Evolutionary conservation across 2,329 filamentous ascomycete species (phyloP).

Genomic region (Arthrobotrys musiformis): DNA sequence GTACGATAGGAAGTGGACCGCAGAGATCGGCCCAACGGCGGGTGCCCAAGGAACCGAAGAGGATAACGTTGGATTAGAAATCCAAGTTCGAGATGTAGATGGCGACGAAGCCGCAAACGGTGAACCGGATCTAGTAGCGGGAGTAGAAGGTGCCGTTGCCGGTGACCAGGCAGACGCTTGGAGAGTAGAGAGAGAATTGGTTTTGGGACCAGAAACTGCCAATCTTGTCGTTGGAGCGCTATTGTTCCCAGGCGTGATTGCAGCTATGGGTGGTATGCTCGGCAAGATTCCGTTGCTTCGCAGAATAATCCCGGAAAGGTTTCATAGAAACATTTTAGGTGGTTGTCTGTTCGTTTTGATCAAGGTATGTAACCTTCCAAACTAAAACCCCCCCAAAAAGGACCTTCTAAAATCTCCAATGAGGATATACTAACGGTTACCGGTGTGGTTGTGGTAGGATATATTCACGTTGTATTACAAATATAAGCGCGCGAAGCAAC

Average conservation of each 20-base stretch:
- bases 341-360: conserved; percentile 88
- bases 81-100: conserved; percentile 59
- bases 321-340: conserved; percentile 88
- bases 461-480: conserved; percentile 72
- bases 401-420: too few species aligned
- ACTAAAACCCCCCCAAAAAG: background rate
- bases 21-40: conserved; percentile 71
- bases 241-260: conserved; percentile 83
- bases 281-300: conserved; percentile 70
- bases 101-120: conserved; percentile 59
- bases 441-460: conserved; percentile 63
- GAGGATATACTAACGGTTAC: conserved; percentile 35
- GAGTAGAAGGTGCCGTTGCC: conserved; percentile 13
- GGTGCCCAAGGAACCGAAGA: conserved; percentile 60
- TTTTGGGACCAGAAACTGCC: conserved; percentile 66
- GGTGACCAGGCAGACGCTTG: conserved; percentile 51
- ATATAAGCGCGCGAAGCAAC: conserved; percentile 71
- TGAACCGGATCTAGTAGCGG: conserved; percentile 34
- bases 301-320: conserved; percentile 78
- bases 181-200: conserved; percentile 54
- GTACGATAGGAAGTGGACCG: conserved; percentile 71
- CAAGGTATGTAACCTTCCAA: conserved; percentile 67
- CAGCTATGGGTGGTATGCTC: conserved; percentile 78
- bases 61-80: conserved; percentile 65
- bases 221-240: conserved; percentile 75